Evolutionary conservation across 495 filamentous ascomycete species (phyloP).

Genomic region (Aspergillus haitiensis): DNA sequence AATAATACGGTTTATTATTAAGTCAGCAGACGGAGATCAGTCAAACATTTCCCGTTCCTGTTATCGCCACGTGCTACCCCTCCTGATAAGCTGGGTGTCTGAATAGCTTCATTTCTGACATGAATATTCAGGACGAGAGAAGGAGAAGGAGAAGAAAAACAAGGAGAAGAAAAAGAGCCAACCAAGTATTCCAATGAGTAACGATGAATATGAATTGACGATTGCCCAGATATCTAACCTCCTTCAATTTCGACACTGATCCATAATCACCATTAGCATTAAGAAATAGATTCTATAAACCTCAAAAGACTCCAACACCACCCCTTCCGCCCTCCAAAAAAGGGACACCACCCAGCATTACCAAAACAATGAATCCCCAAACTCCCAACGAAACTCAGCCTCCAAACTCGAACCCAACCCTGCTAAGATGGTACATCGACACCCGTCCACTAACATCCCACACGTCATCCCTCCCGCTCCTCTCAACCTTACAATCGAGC

Average conservation of each 20-base stretch:
- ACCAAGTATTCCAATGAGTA: neutral
- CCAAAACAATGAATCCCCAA: neutral
- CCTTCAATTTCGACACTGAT: neutral
- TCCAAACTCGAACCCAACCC: constrained; percentile 19
- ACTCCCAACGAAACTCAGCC: constrained; percentile 1
- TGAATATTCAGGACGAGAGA: neutral
- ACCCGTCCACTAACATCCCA: constrained; percentile 36
- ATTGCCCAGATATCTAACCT: neutral
- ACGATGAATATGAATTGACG: constrained; percentile 2
- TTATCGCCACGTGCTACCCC: constrained; percentile 34
- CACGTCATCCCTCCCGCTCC: constrained; percentile 36
- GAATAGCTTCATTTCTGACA: neutral
- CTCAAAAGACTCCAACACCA: no score
- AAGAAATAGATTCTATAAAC: neutral
- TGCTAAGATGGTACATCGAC: constrained; percentile 48
- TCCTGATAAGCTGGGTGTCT: constrained; percentile 19
- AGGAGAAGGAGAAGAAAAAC: no score
- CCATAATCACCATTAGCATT: no score
- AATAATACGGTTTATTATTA: constrained; percentile 6
- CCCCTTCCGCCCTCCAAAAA: neutral
- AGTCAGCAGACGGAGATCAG: constrained; percentile 18
- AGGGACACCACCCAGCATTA: neutral
- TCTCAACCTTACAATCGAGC: constrained; percentile 34
- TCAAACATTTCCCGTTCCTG: constrained; percentile 3
- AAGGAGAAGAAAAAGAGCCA: no score